Evolutionary conservation across 345 rosid species (phyloP), one percentile per base, ranked within the genome.

Genomic region (Linum lewisii): DNA sequence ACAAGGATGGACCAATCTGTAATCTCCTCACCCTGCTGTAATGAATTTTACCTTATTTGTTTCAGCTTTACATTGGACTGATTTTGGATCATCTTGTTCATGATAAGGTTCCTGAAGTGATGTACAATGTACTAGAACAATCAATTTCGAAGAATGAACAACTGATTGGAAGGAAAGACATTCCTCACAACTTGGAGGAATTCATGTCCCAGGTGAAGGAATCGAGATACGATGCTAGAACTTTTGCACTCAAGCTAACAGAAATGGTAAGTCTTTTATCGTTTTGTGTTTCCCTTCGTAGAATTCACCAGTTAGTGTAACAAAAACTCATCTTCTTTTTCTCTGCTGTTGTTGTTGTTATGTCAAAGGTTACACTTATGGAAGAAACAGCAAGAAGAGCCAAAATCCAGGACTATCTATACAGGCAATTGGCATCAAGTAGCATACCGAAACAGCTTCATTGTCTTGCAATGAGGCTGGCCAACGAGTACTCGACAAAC

Each of bases 361-460:
- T n/a, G n/a, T 70, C 66, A 50, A 70, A 86, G 88, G 85, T 93
- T 13, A 65, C 77, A 14, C 74, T 85, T 21, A 83, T 89, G 47
- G 99, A 89, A 72, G 94, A 85, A 61, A 89, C 95, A 75, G 87
- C 97, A 3, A 80, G 97, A 76, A 85, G 72, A 5, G 95, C 95
- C 50, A 93, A 93, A 73, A 89, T 93, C 60, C 97, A 89, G 71
- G 95, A 93, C 73, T 86, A 87, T 62, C 38, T 88, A 54, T 88
- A 93, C 72, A 79, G 95, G 24, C 99, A 93, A 15, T 88, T 89
- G 22, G 97, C 99, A 32, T 89, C 97, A 36, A 85, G 94, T 68
- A 87, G 95, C 82, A 87, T 93, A 61, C 99, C 99, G 0, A 93
- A 93, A 68, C 95, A 87, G 74, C 87, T 93, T 15, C 89, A 89